A percentile compares a stretch with the other conserved stretches of the same genome.
phyloP scores from a whole-genome alignment of 2,329 filamentous ascomycete species.

The Microsporum audouinii region DNA sequence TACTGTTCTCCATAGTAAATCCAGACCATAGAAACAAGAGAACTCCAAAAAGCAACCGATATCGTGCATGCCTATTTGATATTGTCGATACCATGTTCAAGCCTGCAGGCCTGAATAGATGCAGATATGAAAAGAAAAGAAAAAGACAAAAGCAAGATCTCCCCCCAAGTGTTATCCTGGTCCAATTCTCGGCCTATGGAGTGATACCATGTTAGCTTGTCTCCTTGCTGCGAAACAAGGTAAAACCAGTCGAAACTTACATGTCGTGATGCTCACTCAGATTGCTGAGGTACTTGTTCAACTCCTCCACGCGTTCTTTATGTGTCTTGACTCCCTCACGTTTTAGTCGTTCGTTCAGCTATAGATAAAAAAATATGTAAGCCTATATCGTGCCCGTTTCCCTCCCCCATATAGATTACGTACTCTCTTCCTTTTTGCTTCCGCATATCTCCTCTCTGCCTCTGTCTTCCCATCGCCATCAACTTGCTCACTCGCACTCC shows the following conservation, averaged over 20 bases:
- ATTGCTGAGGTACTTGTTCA: constrained; percentile 85
- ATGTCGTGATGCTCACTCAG: constrained; percentile 98
- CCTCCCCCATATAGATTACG: constrained; percentile 24
- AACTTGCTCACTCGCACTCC: constrained; percentile 15
- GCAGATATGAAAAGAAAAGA: neutral
- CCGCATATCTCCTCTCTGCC: constrained; percentile 68
- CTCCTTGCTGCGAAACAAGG: constrained; percentile 9
- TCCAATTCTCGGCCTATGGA: constrained; percentile 30
- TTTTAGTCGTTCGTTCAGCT: constrained; percentile 72
- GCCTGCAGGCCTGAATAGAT: neutral
- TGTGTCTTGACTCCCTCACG: constrained; percentile 88
- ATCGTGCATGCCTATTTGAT: neutral
- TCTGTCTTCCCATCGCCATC: constrained; percentile 58
- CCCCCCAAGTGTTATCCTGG: constrained; percentile 10
- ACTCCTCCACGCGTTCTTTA: constrained; percentile 88
- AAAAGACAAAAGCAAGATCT: neutral
- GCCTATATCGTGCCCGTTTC: neutral
- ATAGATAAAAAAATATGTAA: constrained; percentile 8
- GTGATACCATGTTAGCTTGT: constrained; percentile 7
- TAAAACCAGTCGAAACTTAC: constrained; percentile 33
- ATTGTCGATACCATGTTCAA: neutral
- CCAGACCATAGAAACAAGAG: neutral
- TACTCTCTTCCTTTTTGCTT: constrained; percentile 69
- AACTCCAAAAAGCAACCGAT: neutral
- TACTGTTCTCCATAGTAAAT: neutral